Conservation (phyloP, 345 rosid genomes). For the Erodium maritimum region DNA sequence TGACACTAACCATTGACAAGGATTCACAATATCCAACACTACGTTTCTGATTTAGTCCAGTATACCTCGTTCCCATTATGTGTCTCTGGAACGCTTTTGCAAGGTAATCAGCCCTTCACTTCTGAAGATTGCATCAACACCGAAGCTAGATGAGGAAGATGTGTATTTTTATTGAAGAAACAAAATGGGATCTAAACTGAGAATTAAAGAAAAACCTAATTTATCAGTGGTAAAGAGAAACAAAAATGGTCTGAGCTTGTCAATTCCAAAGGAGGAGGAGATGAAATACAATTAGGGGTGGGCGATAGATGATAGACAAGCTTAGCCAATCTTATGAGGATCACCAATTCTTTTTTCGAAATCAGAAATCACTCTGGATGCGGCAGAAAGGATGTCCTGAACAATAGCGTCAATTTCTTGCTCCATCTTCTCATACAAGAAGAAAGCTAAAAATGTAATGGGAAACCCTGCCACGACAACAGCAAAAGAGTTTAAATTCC, state of each 20-base stretch:
- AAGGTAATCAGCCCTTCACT: too few relatives aligned
- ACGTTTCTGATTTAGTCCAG: too few relatives aligned
- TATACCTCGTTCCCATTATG: too few relatives aligned
- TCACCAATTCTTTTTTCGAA: constrained; percentile 24
- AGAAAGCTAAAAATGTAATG: constrained; percentile 39
- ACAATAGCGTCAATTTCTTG: constrained; percentile 45
- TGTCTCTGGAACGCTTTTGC: too few relatives aligned
- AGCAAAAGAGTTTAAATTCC: not conserved
- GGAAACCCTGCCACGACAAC: constrained; percentile 46
- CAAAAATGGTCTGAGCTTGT: not conserved
- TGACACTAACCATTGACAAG: too few relatives aligned
- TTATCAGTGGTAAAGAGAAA: not conserved
- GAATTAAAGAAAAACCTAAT: too few relatives aligned
- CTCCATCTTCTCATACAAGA: constrained; percentile 52
- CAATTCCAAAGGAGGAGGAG: not conserved
- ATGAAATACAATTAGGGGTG: too few relatives aligned
- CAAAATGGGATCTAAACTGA: too few relatives aligned
- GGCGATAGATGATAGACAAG: not conserved
- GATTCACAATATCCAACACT: too few relatives aligned
- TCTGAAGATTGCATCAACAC: too few relatives aligned
- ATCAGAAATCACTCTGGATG: constrained; percentile 36
- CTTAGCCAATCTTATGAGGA: constrained; percentile 37
- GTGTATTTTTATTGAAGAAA: too few relatives aligned
- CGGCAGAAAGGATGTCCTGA: constrained; percentile 26
- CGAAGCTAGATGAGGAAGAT: too few relatives aligned